A percentile compares a stretch with the other conserved stretches of the same genome.
Evolutionary conservation across 495 filamentous ascomycete species (phyloP).

Genomic region (Neurospora sublineolata): DNA sequence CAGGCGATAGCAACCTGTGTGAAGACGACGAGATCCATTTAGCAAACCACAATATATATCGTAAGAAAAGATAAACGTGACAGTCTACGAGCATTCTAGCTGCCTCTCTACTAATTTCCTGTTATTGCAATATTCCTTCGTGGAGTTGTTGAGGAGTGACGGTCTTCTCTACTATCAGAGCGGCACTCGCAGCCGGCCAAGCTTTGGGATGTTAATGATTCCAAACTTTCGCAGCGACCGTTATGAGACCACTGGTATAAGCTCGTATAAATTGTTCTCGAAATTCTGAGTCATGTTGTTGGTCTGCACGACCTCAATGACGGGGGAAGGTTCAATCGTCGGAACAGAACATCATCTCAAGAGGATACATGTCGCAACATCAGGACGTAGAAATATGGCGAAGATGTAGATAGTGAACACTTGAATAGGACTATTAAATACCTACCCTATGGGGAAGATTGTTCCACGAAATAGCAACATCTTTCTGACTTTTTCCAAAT

Average conservation of each 20-base stretch:
- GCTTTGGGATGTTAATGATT: not conserved
- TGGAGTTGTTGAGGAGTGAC: not conserved
- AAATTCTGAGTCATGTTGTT: not conserved
- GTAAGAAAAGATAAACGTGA: not conserved
- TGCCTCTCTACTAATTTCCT: not conserved
- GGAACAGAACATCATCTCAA: not conserved
- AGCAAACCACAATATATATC: not conserved
- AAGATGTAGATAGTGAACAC: rapidly evolving
- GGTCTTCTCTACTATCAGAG: not conserved
- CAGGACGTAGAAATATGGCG: not conserved
- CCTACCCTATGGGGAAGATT: too few species aligned
- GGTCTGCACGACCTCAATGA: not conserved
- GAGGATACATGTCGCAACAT: not conserved
- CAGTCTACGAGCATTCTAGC: not conserved
- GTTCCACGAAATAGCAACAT: not conserved
- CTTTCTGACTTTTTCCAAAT: not conserved
- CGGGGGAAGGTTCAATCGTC: not conserved
- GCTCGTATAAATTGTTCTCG: not conserved
- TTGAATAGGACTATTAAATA: not conserved
- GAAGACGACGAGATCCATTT: not conserved
- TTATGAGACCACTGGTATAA: not conserved
- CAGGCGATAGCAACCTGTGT: not conserved
- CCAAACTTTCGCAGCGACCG: not conserved
- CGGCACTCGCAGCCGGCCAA: not conserved
- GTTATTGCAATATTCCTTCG: not conserved